Evolutionary conservation across 2,329 filamentous ascomycete genomes (phyloP), one percentile per base, ranked within the genome.

Genomic region (Fusarium clavum): DNA sequence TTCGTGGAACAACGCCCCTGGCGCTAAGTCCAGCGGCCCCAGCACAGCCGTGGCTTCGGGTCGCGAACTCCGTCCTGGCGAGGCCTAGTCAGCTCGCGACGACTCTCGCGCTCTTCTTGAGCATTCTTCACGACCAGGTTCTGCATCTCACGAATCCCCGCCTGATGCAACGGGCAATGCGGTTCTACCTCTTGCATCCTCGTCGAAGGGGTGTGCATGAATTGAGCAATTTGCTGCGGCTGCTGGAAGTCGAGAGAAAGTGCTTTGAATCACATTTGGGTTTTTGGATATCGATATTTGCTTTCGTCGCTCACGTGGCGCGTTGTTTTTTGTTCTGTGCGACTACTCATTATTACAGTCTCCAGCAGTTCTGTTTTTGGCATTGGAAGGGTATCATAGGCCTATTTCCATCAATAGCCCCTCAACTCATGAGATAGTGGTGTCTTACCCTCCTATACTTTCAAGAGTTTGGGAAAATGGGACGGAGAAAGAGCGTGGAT

Each of bases 1-100:
- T 51, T 96, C 93, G 25, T 99, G 96, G 96, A 98, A 98, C 79
- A 88, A 89, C 62, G 83, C 82, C 2, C 85, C 86, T 3, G 73
- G 81, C n/a, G 71, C 79, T 66, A 84, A 84, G 75, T 75, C 80
- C 18, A 77, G 81, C 18, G 77, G 81, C 38, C 79, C 82, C 27
- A 76, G 79, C 59, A 79, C 83, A 16, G 85, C 81, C 64, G 79
- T 83, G 75, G 83, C 85, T 29, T 83, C 84, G 25, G 89, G 90
- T 64, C 88, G 91, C 69, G 86, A 90, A 59, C 60, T 84, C 66
- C 84, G 82, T 73, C 79, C 80, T 64, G 79, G 79, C 71, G 81
- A 83, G 60, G 77, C 81, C 65, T 83, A 83, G 79, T 76, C 68
- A 64, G 77, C 74, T 75, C 75, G 71, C 67, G 70, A 74, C 54